These are phyloP conservation scores for Cyanidiococcus yangmingshanensis DNA, from an alignment of 23 red algal species.

Conservation along the genomic window DNA sequence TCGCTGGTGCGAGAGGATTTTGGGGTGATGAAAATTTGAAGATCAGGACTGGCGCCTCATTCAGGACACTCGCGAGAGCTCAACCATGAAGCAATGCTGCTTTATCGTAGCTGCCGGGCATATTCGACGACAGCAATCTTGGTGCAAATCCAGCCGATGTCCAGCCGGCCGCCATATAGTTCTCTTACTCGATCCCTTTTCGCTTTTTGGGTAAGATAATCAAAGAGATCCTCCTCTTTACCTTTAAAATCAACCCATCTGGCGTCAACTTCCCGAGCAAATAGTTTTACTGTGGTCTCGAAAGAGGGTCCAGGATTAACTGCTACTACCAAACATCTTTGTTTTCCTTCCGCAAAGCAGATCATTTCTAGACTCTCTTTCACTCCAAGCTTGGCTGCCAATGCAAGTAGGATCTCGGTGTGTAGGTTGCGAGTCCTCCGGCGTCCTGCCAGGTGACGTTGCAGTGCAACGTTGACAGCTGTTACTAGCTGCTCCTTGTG, in stretches of 20 bases:
- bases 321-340: not conserved
- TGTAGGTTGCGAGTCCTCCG: not conserved
- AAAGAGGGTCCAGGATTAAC: not conserved
- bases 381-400: not conserved
- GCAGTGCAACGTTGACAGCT: not conserved
- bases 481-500: not conserved
- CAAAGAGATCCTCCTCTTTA: too few species aligned
- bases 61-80: too few species aligned
- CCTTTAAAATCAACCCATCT: too few species aligned
- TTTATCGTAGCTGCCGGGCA: not conserved
- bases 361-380: not conserved
- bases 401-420: not conserved
- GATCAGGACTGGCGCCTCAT: too few species aligned
- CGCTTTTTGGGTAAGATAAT: not conserved
- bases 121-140: not conserved
- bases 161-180: not conserved
- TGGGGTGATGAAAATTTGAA: too few species aligned
- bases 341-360: not conserved
- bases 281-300: too few species aligned
- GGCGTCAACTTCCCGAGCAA: too few species aligned
- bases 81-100: too few species aligned
- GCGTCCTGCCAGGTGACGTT: not conserved
- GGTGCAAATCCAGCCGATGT: not conserved
- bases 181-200: not conserved
- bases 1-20: too few species aligned